Evolutionary conservation across 176 grass and related monocot species (phyloP).

Genomic region (Cocos nucifera): DNA sequence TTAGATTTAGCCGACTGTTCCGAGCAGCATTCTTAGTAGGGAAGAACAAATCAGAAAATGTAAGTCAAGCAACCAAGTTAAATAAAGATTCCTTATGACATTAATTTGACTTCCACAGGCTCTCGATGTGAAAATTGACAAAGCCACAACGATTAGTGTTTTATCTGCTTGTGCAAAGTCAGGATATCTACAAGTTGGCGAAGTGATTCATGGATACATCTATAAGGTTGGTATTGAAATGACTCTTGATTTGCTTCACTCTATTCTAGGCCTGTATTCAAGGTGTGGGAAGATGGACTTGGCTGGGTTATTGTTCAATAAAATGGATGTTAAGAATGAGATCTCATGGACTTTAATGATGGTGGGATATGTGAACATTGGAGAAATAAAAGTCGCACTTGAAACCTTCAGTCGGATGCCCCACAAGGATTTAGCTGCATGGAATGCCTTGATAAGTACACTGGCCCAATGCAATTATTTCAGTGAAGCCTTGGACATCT

Average conservation of each 20-base stretch:
- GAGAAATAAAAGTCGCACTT: neutral
- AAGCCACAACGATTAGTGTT: neutral
- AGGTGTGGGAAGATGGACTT: neutral
- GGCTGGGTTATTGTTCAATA: neutral
- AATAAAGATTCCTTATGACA: neutral
- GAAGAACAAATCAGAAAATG: no score
- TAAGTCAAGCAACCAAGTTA: no score
- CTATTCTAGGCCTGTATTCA: no score
- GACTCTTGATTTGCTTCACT: no score
- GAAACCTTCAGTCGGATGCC: neutral
- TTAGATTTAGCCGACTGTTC: no score
- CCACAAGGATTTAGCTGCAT: slow-evolving; percentile 1
- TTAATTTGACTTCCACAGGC: neutral
- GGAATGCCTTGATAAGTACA: slow-evolving; percentile 1
- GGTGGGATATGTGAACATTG: neutral
- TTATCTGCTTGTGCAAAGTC: neutral
- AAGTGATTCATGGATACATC: no score
- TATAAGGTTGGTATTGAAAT: no score
- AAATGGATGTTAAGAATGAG: slow-evolving; percentile 1
- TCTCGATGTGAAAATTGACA: neutral
- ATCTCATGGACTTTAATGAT: slow-evolving; percentile 1
- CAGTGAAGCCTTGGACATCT: neutral
- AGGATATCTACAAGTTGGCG: no score
- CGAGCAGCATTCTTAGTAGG: no score
- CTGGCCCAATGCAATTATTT: neutral